These are phyloP conservation scores for Clitoria ternatea DNA, from an alignment of 306 rosid species.

Conservation along the genomic window DNA sequence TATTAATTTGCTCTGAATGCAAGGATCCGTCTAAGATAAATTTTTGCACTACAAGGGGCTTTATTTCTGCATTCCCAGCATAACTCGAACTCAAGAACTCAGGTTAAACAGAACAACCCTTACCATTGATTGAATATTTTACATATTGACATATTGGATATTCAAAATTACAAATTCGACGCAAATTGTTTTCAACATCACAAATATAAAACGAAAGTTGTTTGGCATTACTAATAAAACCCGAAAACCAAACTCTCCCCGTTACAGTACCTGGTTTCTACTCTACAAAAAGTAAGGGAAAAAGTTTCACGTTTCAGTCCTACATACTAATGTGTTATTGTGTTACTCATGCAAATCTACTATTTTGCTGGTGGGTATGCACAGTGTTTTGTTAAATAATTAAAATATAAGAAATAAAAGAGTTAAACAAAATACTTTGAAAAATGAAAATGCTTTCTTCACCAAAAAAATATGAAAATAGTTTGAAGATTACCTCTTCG, in stretches of 20 bases:
- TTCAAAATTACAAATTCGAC: background rate
- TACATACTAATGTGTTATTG: background rate
- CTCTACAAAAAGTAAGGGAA: background rate
- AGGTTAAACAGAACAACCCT: too few relatives aligned
- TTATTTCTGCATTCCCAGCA: too few relatives aligned
- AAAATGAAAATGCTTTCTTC: too few relatives aligned
- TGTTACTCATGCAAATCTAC: background rate
- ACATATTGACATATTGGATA: background rate
- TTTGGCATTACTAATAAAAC: background rate
- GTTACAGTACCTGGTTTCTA: background rate
- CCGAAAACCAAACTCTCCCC: background rate
- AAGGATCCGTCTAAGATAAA: background rate
- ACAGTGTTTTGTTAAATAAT: background rate
- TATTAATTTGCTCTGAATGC: background rate
- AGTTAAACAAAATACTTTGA: too few relatives aligned
- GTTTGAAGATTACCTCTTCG: slow-evolving; percentile 9
- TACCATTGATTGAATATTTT: too few relatives aligned
- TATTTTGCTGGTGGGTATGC: background rate
- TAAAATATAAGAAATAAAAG: too few relatives aligned
- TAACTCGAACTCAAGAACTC: too few relatives aligned
- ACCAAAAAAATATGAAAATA: background rate
- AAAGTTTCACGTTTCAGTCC: background rate
- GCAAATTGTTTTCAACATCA: background rate
- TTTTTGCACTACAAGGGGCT: background rate
- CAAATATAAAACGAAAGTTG: background rate